These are phyloP conservation scores for Rhodocollybia butyracea DNA, from an alignment of 768 basidiomycete genomes.

Conservation along the genomic window DNA sequence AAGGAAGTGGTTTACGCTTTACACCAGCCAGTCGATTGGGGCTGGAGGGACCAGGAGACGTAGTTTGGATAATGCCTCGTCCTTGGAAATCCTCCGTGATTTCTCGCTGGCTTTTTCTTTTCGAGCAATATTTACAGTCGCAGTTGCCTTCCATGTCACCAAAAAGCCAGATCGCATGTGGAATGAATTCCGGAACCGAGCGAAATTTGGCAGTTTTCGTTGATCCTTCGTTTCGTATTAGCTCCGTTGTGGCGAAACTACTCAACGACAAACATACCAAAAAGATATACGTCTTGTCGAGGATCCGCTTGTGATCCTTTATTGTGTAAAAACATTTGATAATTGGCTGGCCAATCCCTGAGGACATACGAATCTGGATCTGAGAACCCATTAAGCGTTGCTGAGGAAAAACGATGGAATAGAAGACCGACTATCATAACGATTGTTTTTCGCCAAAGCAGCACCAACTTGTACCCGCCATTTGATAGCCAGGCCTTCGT, in stretches of 20 bases:
- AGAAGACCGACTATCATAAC: slow-evolving; percentile 45
- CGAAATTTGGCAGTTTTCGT: slow-evolving; percentile 56
- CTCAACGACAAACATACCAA: slow-evolving; percentile 40
- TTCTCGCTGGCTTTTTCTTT: slow-evolving; percentile 61
- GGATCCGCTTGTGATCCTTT: slow-evolving; percentile 55
- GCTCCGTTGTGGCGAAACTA: background rate
- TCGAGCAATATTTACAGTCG: slow-evolving; percentile 75
- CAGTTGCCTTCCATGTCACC: slow-evolving; percentile 53
- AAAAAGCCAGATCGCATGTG: slow-evolving; percentile 80
- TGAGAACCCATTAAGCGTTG: background rate
- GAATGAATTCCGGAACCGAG: slow-evolving; percentile 81
- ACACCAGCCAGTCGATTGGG: slow-evolving; percentile 17
- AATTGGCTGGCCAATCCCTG: slow-evolving; percentile 61
- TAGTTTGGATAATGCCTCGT: slow-evolving; percentile 28
- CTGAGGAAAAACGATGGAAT: too few relatives aligned
- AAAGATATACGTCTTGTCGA: slow-evolving; percentile 77
- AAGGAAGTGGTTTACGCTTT: slow-evolving; percentile 3
- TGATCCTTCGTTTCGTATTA: background rate
- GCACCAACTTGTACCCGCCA: slow-evolving; percentile 52
- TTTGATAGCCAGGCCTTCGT: slow-evolving; percentile 48
- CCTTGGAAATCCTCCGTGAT: slow-evolving; percentile 59
- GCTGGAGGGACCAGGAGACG: slow-evolving; percentile 22
- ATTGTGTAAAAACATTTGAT: slow-evolving; percentile 72
- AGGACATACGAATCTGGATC: slow-evolving; percentile 48
- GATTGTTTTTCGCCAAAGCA: slow-evolving; percentile 39